Evolutionary conservation across 2,329 filamentous ascomycete genomes (phyloP), one percentile per base, ranked within the genome.

Genomic region (Botrytis cinerea): DNA sequence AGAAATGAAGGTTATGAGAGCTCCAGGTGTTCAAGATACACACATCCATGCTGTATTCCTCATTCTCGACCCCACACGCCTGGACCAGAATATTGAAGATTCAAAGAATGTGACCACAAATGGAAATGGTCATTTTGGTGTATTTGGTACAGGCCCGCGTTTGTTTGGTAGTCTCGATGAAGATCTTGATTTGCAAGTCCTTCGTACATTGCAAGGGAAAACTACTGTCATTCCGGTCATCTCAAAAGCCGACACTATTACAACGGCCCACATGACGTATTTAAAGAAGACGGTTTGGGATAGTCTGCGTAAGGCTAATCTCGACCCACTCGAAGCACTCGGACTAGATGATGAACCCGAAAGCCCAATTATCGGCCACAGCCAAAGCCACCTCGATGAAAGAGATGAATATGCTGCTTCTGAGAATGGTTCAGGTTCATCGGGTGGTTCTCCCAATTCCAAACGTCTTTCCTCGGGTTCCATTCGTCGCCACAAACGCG

Each of bases 31-130:
- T 76, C 93, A 94, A 81, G 96, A 99, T 84, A 98, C 95, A 69
- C 96, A 99, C 82, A 97, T 99, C 77, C 96, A 99, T 82, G 97
- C 94, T 77, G 94, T 94, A 72, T 97, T 99, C 83, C 87, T 98
- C 73, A 86, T 99, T 72, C 89, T 99, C 72, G 96, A 99, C 81
- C 96, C 96, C 1, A 86, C 90, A 70, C 91, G 93, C 63, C 89
- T 99, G 38, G 95, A 97, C 80, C 87, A 90, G 78, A 98, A 95
- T 79, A 90, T 97, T 74, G 88, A 91, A 38, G 87, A 89, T 2
- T 88, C 89, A 32, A 90, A 90, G 78, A 87, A 70, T n/a, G 25
- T 43, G 4, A 51, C 43, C 22, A 87, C 14, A 79, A 82, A 73
- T 82, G 86, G 16, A 81, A 88, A 87, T 74, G 87, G 87, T 43